phyloP scores from a whole-genome alignment of 1,139 yeast genomes.

The Entelexis sorbosivorans region DNA sequence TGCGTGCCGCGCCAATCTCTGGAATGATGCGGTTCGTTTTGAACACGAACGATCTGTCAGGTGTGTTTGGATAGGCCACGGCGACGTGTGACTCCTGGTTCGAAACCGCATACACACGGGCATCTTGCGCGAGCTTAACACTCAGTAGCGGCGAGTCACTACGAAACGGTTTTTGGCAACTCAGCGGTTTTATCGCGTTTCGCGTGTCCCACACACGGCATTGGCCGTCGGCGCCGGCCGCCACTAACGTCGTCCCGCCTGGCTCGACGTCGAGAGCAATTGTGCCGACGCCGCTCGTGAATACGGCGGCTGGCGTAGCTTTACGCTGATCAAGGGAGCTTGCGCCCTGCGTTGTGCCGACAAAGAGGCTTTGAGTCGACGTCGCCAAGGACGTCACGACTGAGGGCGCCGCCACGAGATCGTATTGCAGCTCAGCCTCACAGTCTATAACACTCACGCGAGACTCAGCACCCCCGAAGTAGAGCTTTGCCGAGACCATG shows the following conservation, averaged over 20 bases:
- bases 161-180: neutral
- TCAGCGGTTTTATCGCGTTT: neutral
- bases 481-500: neutral
- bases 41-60: constrained; percentile 7
- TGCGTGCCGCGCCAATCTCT: neutral
- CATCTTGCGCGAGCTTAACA: neutral
- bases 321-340: neutral
- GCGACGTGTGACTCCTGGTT: constrained; percentile 11
- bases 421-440: neutral
- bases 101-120: constrained; percentile 6
- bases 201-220: constrained; percentile 8
- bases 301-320: neutral
- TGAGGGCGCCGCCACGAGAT: neutral
- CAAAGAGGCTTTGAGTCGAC: neutral
- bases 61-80: neutral
- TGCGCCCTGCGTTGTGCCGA: neutral
- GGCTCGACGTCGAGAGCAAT: neutral
- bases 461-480: constrained; percentile 11
- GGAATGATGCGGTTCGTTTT: constrained; percentile 1
- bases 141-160: neutral
- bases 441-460: constrained; percentile 4
- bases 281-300: no score
- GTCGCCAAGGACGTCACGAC: neutral
- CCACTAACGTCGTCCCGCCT: neutral
- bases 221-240: neutral